These are phyloP conservation scores for Circinella umbellata DNA, from an alignment of 371 early-diverging fungal genomes.

Conservation along the genomic window DNA sequence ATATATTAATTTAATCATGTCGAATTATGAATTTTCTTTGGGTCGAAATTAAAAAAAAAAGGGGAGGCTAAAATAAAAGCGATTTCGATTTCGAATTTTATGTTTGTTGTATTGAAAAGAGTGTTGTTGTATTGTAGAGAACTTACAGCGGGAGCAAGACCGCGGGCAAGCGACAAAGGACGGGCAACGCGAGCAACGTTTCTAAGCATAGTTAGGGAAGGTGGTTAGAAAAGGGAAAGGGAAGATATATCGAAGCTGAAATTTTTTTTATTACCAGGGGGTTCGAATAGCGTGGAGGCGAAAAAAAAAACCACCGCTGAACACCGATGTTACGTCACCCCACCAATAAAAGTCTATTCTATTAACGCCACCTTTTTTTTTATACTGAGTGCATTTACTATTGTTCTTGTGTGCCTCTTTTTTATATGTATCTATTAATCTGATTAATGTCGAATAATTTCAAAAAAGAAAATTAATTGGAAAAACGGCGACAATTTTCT, in stretches of 20 bases:
- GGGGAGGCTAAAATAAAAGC: background rate
- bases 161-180: constrained; percentile 43
- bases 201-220: constrained; percentile 42
- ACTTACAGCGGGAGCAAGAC: constrained; percentile 57
- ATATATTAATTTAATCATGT: background rate
- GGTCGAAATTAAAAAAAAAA: constrained; percentile 3
- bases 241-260: constrained; percentile 1
- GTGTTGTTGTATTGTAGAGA: constrained; percentile 1
- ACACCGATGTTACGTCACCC: no score
- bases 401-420: no score
- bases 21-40: background rate
- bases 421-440: no score
- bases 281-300: background rate
- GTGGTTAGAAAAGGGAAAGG: constrained; percentile 12
- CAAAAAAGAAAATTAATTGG: no score
- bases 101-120: background rate
- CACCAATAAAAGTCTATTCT: background rate
- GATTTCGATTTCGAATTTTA: background rate
- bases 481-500: no score
- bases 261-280: constrained; percentile 8
- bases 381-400: no score
- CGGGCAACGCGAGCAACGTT: constrained; percentile 59
- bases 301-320: background rate
- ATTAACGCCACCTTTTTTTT: background rate
- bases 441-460: no score